Base-by-base conservation (phyloP, 2,329 filamentous ascomycete genomes). In the Aspergillus sergii region DNA sequence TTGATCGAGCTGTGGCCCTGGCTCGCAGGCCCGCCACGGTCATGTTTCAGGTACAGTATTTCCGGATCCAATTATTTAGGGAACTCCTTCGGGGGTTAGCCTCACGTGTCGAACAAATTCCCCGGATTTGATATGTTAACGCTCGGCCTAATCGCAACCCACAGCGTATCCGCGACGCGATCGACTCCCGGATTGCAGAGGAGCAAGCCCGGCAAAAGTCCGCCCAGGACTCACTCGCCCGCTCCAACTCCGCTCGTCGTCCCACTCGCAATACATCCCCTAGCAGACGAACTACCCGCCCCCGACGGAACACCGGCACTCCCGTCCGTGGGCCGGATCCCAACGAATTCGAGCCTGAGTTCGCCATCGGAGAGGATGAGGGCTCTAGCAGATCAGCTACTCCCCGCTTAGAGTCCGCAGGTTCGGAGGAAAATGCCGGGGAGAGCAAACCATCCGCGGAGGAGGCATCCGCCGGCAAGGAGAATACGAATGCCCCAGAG, bases 151-250 rank as follows among this genome's bases (percentile, higher is more conserved):
- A 7, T 39, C 28, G n/a, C 19, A 26, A n/a, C 21, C 3, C 30
- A 46, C 75, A 95, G 91, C 88, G 91, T 83, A 83, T 96, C 71
- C 91, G 92, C 81, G 91, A 90, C 72, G 91, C 91, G 64, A 93
- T 96, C 76, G 92, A 96, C 76, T 89, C 89, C 72, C 90, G 90
- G 72, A 95, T 97, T 73, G 91, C 93, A 72, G 93, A 97, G 81
- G 94, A 97, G 80, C 92, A 96, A 79, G 91, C 92, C 62, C 90
- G 92, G 63, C 91, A 93, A 75, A 86, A 86, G 73, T 79, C 82
- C 57, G 70, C 80, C 46, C 72, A 83, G 66, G 76, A 80, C 32
- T 74, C 71, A n/a, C 62, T 76, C 57, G 69, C 83, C 6, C 81
- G 83, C 58, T 79, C 84, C 70, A 75, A 75, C 71, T 78, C 79